Conservation (phyloP, 805 yeast genomes). For the Nakazawaea laoshanensis region DNA sequence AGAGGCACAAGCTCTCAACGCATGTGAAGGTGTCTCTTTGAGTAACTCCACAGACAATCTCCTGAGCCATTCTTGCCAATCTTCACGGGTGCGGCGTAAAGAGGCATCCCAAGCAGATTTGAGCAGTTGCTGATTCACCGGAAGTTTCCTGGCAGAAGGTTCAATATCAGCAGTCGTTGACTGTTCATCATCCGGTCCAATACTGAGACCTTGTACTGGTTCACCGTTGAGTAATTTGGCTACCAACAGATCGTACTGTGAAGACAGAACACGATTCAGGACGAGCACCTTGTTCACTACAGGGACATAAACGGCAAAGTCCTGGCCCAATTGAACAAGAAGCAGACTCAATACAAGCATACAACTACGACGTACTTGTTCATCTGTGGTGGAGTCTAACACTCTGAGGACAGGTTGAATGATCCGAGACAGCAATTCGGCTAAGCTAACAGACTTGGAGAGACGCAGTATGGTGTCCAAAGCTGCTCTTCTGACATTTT, state of each 20-base stretch:
- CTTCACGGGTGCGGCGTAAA: slow-evolving; percentile 83
- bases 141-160: slow-evolving; percentile 64
- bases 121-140: slow-evolving; percentile 55
- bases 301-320: slow-evolving; percentile 81
- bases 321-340: slow-evolving; percentile 74
- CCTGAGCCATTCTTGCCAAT: slow-evolving; percentile 97
- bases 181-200: slow-evolving; percentile 33
- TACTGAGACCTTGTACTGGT: slow-evolving; percentile 62
- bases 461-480: slow-evolving; percentile 78
- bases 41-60: slow-evolving; percentile 76
- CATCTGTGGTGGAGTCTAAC: slow-evolving; percentile 26
- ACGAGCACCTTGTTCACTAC: slow-evolving; percentile 61
- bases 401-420: slow-evolving; percentile 80
- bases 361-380: slow-evolving; percentile 55
- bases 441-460: slow-evolving; percentile 61
- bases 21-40: slow-evolving; percentile 91
- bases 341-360: slow-evolving; percentile 76
- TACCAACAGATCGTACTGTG: slow-evolving; percentile 75
- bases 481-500: slow-evolving; percentile 59
- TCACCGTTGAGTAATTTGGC: slow-evolving; percentile 74
- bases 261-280: slow-evolving; percentile 56
- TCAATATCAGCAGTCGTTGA: slow-evolving; percentile 54
- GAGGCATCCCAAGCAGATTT: slow-evolving; percentile 89
- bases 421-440: slow-evolving; percentile 85
- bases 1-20: slow-evolving; percentile 86